Base-by-base conservation (phyloP, 768 basidiomycete species). In the Amanita muscaria region DNA sequence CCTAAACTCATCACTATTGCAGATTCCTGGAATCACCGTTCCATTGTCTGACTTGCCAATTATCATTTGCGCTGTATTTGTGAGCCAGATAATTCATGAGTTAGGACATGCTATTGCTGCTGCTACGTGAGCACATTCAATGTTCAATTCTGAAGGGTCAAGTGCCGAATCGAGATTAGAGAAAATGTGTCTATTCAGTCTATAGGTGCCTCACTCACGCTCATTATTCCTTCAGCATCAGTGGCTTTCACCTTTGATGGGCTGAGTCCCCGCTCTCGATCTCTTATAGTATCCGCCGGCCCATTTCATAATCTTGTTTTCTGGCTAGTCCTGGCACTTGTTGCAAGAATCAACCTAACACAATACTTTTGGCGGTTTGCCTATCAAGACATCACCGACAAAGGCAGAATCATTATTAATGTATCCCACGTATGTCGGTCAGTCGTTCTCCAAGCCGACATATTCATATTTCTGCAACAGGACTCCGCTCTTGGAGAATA, bases 21-120 rank as follows among this genome's bases (percentile, higher is more conserved):
- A 90, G 88, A 79, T 93, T 29, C 89, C 90, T 16, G 89, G 89
- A 1, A 49, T 89, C 5, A 93, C 87, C 2, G 76, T 86, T 1
- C 89, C 89, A 1, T 54, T 88, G n/a, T 61, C 64, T 19, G 80
- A 92, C 55, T 56, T 87, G 1, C 83, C 83, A 4, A 51, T 80
- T 12, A 74, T 91, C 38, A 51, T 90, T 5, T 24, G 74, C 5
- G 72, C 81, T 0, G 68, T 91, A 12, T 67, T 80, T 36, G 18
- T 76, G 7, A 72, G 74, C 43, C 88, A 90, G 59, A 52, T 80
- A n/a, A 57, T 85, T 15, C 89, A 92, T 51, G 89, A 93, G 63
- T 59, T 74, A 0, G 89, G 89, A 5, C 89, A 93, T 59, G 84
- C 81, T 10, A 55, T 90, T 34, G 66, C 79, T 7, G 89, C 82